These are phyloP conservation scores for Cytospora piceae DNA, from an alignment of 2,329 filamentous ascomycete genomes.

Conservation along the genomic window DNA sequence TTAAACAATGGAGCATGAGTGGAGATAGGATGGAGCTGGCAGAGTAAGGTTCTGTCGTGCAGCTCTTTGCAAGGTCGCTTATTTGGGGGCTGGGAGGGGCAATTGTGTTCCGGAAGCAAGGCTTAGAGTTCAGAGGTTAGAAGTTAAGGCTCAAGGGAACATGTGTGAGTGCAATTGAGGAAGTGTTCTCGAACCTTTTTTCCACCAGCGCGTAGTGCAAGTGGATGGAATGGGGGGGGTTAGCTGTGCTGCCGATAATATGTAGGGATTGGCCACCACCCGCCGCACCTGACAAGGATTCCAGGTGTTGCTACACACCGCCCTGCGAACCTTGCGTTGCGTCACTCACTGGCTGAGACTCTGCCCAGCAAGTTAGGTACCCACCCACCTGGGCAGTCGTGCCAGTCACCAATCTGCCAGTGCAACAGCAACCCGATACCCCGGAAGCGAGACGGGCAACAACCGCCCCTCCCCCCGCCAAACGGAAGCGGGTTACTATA, in stretches of 20 bases:
- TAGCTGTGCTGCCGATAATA: neutral
- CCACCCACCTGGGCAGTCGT: no score
- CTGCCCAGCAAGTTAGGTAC: no score
- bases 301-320: neutral
- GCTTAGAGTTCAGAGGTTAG: constrained; percentile 7
- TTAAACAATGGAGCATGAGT: constrained; percentile 31
- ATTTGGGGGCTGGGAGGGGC: neutral
- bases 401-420: no score
- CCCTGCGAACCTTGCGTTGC: constrained; percentile 22
- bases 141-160: neutral
- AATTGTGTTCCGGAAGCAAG: constrained; percentile 19
- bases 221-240: neutral
- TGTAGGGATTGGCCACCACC: constrained; percentile 1
- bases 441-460: constrained; percentile 9
- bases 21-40: constrained; percentile 29
- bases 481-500: constrained; percentile 17
- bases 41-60: constrained; percentile 19
- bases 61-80: constrained; percentile 23
- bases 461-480: constrained; percentile 13
- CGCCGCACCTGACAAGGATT: neutral
- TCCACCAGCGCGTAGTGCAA: neutral
- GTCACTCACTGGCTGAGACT: constrained; percentile 9
- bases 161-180: constrained; percentile 6
- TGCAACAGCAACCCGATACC: neutral
- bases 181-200: constrained; percentile 5